Base-by-base conservation (phyloP, 495 filamentous ascomycete species). In the Podospora pseudocomata region DNA sequence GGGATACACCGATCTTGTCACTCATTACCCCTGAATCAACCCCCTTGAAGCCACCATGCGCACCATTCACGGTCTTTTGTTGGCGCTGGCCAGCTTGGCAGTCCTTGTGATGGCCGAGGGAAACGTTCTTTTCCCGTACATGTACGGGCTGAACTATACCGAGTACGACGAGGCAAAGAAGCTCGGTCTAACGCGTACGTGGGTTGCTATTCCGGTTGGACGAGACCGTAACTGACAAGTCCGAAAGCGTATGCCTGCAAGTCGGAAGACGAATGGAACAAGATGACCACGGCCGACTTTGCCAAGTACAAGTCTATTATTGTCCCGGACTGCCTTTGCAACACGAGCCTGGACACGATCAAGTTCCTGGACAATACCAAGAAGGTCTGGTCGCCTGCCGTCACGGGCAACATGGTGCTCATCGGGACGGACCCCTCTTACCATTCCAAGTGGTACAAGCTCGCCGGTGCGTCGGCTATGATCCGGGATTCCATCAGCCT, bases 271-370 rank as follows among this genome's bases (percentile, higher is more conserved):
- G 75, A 77, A 67, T 77, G 75, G 75, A 69, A 69, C 64, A 44
- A 59, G 67, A 76, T 76, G 74, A 75, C 73, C 2, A 72, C 75
- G 26, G 72, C 65, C 56, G 69, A 76, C 64, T 74, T 75, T 71
- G 72, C 72, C 56, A 68, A 73, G 56, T 79, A 77, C 69, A 74
- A 76, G 65, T 74, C 72, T 7, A 74, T 77, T 60, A 68, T 77
- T 53, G 59, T 77, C 19, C 70, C 73, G 15, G 75, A 77, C 55
- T 71, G 70, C 57, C 58, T 68, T 20, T 75, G 75, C 70, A 74
- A 74, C 55, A 71, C 67, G 9, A 73, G 70, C 60, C 55, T 75
- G 26, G 70, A 23, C 63, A 70, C 67, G 18, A 70, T 77, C 65
- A 67, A 71, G 60, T 77, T 77, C 64, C 67, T 77, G 19, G 69